Evolutionary conservation across 2,329 filamentous ascomycete species (phyloP), one percentile per base, ranked within the genome.

Genomic region (Penicillium sp.): DNA sequence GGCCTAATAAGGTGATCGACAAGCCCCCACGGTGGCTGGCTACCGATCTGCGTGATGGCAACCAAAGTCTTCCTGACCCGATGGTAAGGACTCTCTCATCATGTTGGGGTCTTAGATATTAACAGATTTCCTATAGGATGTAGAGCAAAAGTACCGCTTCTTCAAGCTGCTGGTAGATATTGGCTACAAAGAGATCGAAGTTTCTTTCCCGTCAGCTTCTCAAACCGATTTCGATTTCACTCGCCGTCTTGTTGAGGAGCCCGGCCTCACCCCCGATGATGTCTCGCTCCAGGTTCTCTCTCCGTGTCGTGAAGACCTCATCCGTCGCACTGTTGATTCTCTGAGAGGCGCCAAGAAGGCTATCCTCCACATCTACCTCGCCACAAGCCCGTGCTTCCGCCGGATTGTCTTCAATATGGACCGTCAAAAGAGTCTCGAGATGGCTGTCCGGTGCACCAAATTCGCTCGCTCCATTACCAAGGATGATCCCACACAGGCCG

Each of bases 201-300:
- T 95, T 13, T 92, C 89, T 3, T 96, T 95, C 68, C 90, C 90
- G 33, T 94, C 88, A 0, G 88, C 90, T 10, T 95, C 88, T 26
- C 84, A 94, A 61, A 95, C 85, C 57, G 92, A 96, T 69, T 96
- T 89, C 71, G 86, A 95, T 71, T 96, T 96, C 61, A 95, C 88
- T 27, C 77, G 87, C 51, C 80, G 82, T 57, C 72, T 96, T 51
- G 79, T 95, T 48, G 82, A 93, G 56, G 94, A 87, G 1, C 85
- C 85, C 8, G 86, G 85, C 27, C 75, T 80, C 10, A 78, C 89
- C 6, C 88, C 89, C 37, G 86, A 92, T 59, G 89, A 95, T 65
- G 88, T 95, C 38, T 89, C 77, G 73, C 73, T 96, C 42, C 89
- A 95, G 62, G 90, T 95, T 36, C 80, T 96, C 34, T 88, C 87